Base-by-base conservation (phyloP, 495 filamentous ascomycete genomes). In the Neurospora sp. region DNA sequence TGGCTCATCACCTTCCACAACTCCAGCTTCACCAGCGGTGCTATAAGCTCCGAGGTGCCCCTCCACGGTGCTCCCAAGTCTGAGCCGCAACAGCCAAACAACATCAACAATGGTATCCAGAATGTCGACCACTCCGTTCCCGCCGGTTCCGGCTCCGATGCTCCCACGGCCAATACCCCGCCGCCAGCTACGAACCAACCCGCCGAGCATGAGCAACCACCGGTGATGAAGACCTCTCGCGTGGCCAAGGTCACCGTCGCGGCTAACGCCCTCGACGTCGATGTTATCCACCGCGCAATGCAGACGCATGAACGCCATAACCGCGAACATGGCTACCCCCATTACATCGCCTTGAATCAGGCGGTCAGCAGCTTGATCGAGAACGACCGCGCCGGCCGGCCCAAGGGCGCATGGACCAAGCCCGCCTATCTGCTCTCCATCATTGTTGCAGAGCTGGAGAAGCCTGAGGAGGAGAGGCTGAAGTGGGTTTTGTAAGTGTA, bases 401-500 rank as follows among this genome's bases (percentile, higher is more conserved):
- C 77, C 12, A 53, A 71, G 38, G 77, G 77, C 12, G 77, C 77
- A 31, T 88, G 83, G 82, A 84, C 81, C 16, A 89, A 87, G 73
- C 82, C 82, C 35, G 84, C 82, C n/a, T 84, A 81, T 61, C 79
- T 88, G 31, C 77, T 87, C 16, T 82, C 83, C 0, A 71, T 86
- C 27, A 42, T 88, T 8, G 79, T 87, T 0, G 78, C 81, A n/a
- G 86, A 88, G 72, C 73, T 88, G 59, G 73, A 80, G 41, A 87
- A 87, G 75, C 86, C 86, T 8, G 77, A 81, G 68, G 80, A 74
- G 14, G 75, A 87, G 74, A 76, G 85, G 37, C 70, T 87, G 59
- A 75, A 87, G 72, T 88, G 86, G 86, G 71, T 88, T 10, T 81
- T 87, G 83, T 84, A 74, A 69, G 83, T 77, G 2, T 22, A 6